Conservation (phyloP, 2,329 filamentous ascomycete species). For the Penicillium sp. region DNA sequence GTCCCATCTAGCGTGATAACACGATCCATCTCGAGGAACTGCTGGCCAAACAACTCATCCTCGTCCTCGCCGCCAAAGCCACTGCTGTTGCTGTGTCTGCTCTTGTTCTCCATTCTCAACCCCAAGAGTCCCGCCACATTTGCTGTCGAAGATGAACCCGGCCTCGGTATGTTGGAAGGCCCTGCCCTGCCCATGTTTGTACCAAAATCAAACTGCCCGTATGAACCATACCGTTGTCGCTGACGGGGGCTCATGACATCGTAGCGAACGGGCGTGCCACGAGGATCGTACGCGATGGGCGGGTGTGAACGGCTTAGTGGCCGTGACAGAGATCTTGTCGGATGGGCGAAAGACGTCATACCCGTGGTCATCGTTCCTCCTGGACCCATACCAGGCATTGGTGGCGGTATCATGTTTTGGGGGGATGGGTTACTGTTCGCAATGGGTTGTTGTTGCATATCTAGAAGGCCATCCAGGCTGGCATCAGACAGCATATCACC, state of each 20-base stretch:
- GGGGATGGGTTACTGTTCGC: background rate
- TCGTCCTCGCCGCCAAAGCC: background rate
- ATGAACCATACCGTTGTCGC: background rate
- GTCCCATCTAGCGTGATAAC: constrained; percentile 9
- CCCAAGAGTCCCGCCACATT: background rate
- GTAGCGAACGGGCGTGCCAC: background rate
- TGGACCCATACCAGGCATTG: background rate
- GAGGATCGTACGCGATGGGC: background rate
- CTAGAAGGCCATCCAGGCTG: background rate
- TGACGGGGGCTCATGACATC: background rate
- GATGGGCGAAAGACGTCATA: background rate
- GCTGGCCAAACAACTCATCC: constrained; percentile 6
- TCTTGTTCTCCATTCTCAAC: background rate
- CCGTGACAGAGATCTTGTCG: constrained; percentile 5
- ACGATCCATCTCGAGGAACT: constrained; percentile 13
- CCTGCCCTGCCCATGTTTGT: background rate
- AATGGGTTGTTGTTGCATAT: background rate
- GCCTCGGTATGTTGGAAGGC: background rate
- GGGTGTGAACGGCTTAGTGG: background rate
- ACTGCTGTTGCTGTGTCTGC: background rate
- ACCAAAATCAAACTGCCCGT: background rate
- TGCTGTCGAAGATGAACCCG: background rate
- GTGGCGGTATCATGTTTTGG: background rate
- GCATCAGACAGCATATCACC: background rate
- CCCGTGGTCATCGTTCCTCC: background rate